Evolutionary conservation across 768 basidiomycete genomes (phyloP), one percentile per base, ranked within the genome.

Genomic region (Hortiboletus campestris): DNA sequence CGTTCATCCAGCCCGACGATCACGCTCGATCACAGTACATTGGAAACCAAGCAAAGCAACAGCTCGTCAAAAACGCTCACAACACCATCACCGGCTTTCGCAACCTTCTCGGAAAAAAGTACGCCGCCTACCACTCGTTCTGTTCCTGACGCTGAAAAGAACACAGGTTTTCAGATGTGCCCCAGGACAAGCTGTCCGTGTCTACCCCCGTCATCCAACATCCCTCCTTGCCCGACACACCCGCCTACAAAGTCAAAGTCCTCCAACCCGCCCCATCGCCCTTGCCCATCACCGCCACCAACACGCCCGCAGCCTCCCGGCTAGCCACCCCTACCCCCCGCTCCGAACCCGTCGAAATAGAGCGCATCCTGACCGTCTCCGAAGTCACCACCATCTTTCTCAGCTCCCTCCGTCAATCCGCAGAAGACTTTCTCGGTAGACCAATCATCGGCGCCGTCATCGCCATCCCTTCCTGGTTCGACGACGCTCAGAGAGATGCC

Each of bases 61-160:
- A 98, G 68, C 86, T 98, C 38, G 91, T 98, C 14, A 97, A 97
- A 75, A 98, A 99, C 72, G 76, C 89, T 0, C 80, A 86, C 65
- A 98, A 99, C 71, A 96, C 95, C 17, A 94, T 98, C 64, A 85
- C 84, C n/a, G 91, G 89, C 2, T 98, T 98, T 79, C 81, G 95
- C 25, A 94, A 97, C 69, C 77, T 98, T 9, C 77, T 99, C 28
- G 96, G 96, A 51, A 91, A 94, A 79, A 94, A 85, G 89, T 95
- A 55, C 28, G 83, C 25, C 25, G 25, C 25, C 25, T 74, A n/a
- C 13, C 29, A n/a, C 35, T 13, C 34, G 34, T 13, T 4, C 4
- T 13, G 25, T 3, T 25, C 25, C 6, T 25, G 25, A 6, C 4
- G 25, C 25, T 34, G 34, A 13, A 13, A 0, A 11, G 34, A 13